These are phyloP conservation scores for Acer saccharum DNA, from an alignment of 345 rosid species.

Conservation along the genomic window DNA sequence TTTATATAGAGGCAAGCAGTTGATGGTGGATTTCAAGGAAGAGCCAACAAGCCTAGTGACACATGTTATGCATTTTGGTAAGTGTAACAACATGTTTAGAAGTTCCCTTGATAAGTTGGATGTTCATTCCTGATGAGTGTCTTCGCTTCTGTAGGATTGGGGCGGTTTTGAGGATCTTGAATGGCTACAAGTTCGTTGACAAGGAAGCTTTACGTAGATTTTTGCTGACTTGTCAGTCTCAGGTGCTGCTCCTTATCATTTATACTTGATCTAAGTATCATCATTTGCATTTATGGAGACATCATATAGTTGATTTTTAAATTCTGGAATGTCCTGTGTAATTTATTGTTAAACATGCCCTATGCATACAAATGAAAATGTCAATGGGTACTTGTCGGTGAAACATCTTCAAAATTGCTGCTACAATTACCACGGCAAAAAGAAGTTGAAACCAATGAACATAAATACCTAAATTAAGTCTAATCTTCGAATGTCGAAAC, in stretches of 20 bases:
- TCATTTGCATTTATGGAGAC: neutral
- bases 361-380: too few relatives aligned
- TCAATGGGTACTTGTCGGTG: neutral
- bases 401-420: neutral
- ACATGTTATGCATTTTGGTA: slow-evolving; percentile 99
- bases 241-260: slow-evolving; percentile 49
- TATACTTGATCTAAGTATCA: slow-evolving; percentile 1
- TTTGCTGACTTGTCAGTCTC: slow-evolving; percentile 76
- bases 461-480: neutral
- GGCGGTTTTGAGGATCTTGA: slow-evolving; percentile 67
- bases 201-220: slow-evolving; percentile 57
- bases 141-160: slow-evolving; percentile 61
- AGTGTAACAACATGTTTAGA: slow-evolving; percentile 19
- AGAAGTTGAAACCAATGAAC: neutral
- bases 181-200: slow-evolving; percentile 61
- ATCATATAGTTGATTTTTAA: neutral
- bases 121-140: slow-evolving; percentile 10
- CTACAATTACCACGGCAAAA: neutral
- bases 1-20: slow-evolving; percentile 67
- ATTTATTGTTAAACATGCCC: slow-evolving; percentile 8
- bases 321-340: neutral
- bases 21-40: slow-evolving; percentile 95
- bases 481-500: neutral
- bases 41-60: slow-evolving; percentile 85
- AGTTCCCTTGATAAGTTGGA: slow-evolving; percentile 9